phyloP scores from a whole-genome alignment of 345 rosid genomes.

The Eutrema yunnanense region DNA sequence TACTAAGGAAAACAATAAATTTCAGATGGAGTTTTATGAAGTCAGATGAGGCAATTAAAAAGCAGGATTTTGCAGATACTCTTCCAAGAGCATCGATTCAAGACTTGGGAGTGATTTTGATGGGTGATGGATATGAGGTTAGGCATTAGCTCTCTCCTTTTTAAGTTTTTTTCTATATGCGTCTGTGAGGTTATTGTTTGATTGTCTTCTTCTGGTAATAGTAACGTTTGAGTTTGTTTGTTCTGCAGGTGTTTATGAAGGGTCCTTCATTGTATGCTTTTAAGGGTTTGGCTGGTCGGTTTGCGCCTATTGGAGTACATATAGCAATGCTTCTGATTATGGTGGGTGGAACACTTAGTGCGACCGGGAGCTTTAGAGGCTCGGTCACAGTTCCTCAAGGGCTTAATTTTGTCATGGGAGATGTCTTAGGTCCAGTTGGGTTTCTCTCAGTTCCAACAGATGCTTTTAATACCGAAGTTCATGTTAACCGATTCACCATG shows the following conservation, averaged over 20 bases:
- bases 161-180: neutral
- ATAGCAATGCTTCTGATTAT: constrained; percentile 88
- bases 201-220: neutral
- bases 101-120: constrained; percentile 74
- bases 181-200: neutral
- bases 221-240: constrained; percentile 10
- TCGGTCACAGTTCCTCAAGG: constrained; percentile 92
- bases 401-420: constrained; percentile 80
- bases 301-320: constrained; percentile 88
- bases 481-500: constrained; percentile 85
- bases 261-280: constrained; percentile 89
- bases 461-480: constrained; percentile 84
- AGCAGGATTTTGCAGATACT: constrained; percentile 72
- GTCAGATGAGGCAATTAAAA: constrained; percentile 55
- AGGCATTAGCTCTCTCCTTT: neutral
- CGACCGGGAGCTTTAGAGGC: constrained; percentile 86
- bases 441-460: constrained; percentile 86
- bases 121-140: constrained; percentile 91
- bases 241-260: constrained; percentile 67
- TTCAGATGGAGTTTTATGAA: constrained; percentile 75
- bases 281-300: constrained; percentile 83
- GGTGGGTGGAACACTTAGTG: constrained; percentile 86
- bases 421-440: constrained; percentile 71
- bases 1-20: neutral
- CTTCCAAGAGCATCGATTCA: constrained; percentile 62